phyloP scores from a whole-genome alignment of 441 rosid species.

The Euphorbia celastroides region DNA sequence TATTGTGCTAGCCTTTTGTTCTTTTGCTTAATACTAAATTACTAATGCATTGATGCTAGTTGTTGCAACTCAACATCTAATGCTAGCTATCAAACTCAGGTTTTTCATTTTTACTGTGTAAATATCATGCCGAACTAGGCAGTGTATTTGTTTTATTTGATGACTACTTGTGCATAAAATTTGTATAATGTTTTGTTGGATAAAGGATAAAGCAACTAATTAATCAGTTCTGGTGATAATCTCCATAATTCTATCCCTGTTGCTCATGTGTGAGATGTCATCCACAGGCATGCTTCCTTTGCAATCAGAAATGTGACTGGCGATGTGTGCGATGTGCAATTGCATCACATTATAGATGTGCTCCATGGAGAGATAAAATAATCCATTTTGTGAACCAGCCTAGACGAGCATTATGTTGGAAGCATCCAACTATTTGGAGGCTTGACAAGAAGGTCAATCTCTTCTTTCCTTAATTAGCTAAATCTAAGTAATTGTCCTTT shows the following conservation, averaged over 20 bases:
- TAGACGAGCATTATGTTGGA: slow-evolving; percentile 83
- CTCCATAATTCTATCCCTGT: slow-evolving; percentile 2
- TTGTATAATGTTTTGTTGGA: not conserved
- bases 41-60: not conserved
- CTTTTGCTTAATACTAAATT: not conserved
- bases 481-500: slow-evolving; percentile 4
- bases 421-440: slow-evolving; percentile 75
- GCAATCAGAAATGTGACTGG: slow-evolving; percentile 68
- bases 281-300: slow-evolving; percentile 72
- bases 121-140: not conserved
- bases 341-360: slow-evolving; percentile 75
- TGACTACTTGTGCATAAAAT: not conserved
- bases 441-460: slow-evolving; percentile 70
- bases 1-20: slow-evolving; percentile 2
- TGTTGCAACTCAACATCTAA: not conserved
- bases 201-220: not conserved
- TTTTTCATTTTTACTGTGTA: not conserved
- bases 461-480: slow-evolving; percentile 43
- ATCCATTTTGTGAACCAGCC: slow-evolving; percentile 53
- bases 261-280: slow-evolving; percentile 11
- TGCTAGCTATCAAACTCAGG: too few relatives aligned
- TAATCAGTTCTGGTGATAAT: not conserved
- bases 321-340: slow-evolving; percentile 61
- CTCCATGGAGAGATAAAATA: slow-evolving; percentile 73
- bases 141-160: not conserved